Evolutionary conservation across 1,284 basidiomycete genomes (phyloP), one percentile per base, ranked within the genome.

Genomic region (Heliocybe sulcata): DNA sequence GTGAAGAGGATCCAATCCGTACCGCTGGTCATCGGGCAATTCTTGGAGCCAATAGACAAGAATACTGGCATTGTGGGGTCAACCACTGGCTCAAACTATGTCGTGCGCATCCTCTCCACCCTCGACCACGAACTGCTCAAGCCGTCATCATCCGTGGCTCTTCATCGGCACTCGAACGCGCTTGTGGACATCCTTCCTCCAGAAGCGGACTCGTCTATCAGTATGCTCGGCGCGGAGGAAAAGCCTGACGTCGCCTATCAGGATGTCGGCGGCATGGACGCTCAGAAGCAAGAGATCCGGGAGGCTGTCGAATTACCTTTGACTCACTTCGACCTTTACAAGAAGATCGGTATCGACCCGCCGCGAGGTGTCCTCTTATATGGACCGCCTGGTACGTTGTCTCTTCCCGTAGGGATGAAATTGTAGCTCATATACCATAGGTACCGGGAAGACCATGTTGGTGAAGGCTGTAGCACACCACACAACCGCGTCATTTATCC

Each of bases 1-100:
- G 97, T 99, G 64, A 98, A 98, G 75, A 90, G 97, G 55, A 99
- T 99, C 67, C 95, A 99, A 75, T 94, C 92, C 51, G 97, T 99
- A 2, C 97, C 97, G 0, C 85, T 99, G n/a, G 97, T 99, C 65
- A 99, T 99, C 64, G 97, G 97, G 53, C 97, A 99, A 70, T 99
- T 99, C 78, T 83, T 99, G 45, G 97, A 99, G 72, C 92, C 97
- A 54, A 98, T 99, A 69, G 97, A 99, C 76, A 93, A 98, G 70
- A 87, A 91, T 66, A 94, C 96, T 20, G 95, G 91, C 57, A 99
- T 99, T 61, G 97, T 99, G 20, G 97, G 96, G 35, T 95, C 92
- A 26, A 99, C 97, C 0, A 99, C 97, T 9, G 96, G 97, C 8
- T 95, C 92, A 27, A 99, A 98, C 74, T 99, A 99, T 69, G 95